phyloP scores from a whole-genome alignment of 176 grass and related monocot species.

The Ananas comosus region DNA sequence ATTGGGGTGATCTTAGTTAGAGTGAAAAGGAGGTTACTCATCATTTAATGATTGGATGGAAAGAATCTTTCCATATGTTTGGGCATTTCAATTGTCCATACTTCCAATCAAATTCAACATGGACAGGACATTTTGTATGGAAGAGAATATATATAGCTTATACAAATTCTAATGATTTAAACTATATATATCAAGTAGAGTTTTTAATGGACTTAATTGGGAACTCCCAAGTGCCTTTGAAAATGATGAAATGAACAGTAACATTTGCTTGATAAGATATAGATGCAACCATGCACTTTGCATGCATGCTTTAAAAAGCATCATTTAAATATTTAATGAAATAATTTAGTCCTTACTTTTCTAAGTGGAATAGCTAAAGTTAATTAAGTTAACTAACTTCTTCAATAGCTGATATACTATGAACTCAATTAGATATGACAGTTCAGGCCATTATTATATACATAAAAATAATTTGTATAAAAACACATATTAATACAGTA shows the following conservation, averaged over 20 bases:
- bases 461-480: too few relatives aligned
- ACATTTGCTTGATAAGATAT: neutral
- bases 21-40: neutral
- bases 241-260: neutral
- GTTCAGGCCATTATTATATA: too few relatives aligned
- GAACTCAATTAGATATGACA: too few relatives aligned
- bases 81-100: neutral
- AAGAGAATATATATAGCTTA: neutral
- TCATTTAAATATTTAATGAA: neutral
- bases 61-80: neutral
- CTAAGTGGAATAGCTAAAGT: neutral
- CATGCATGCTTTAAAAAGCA: neutral
- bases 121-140: neutral
- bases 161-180: too few relatives aligned
- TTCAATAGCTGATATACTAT: too few relatives aligned
- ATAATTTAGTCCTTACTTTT: neutral
- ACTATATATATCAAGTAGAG: neutral
- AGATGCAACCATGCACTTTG: neutral
- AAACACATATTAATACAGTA: too few relatives aligned
- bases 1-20: neutral
- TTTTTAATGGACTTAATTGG: neutral
- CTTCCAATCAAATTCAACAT: neutral
- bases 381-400: neutral
- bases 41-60: slow-evolving; percentile 1
- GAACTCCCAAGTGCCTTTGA: neutral